These are phyloP conservation scores for Poa pratensis DNA, from an alignment of 176 grass and related monocot genomes.

Conservation along the genomic window DNA sequence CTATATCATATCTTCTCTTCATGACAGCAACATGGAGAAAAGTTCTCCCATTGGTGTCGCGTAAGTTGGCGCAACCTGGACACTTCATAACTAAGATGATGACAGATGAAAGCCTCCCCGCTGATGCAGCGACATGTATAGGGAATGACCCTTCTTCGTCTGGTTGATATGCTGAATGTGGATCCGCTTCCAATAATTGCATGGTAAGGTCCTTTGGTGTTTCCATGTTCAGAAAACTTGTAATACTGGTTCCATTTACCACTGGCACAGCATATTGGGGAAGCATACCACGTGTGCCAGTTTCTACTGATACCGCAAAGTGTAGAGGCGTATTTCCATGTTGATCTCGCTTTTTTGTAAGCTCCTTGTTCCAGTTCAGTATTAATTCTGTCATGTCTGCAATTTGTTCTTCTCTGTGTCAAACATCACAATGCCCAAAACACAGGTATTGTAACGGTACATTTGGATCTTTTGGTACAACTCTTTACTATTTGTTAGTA, in stretches of 20 bases:
- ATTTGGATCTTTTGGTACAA: not conserved
- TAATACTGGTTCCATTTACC: not conserved
- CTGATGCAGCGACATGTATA: slow-evolving; percentile 45
- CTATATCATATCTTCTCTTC: slow-evolving; percentile 11
- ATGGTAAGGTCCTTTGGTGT: slow-evolving; percentile 3
- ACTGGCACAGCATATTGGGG: slow-evolving; percentile 34
- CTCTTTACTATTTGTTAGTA: not conserved
- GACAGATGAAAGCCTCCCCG: slow-evolving; percentile 19
- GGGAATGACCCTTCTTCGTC: slow-evolving; percentile 37
- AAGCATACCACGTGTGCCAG: not conserved
- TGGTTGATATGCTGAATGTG: slow-evolving; percentile 18
- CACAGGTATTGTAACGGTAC: not conserved
- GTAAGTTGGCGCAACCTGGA: slow-evolving; percentile 31
- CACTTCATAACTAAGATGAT: not conserved
- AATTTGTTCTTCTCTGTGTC: not conserved
- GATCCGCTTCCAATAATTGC: slow-evolving; percentile 37
- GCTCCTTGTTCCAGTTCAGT: slow-evolving; percentile 42
- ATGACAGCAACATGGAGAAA: slow-evolving; percentile 47
- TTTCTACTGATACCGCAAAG: slow-evolving; percentile 27
- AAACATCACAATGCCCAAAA: not conserved
- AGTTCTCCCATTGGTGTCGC: slow-evolving; percentile 35
- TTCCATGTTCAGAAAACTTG: not conserved
- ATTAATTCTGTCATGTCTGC: slow-evolving; percentile 45
- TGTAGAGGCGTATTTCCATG: slow-evolving; percentile 48
- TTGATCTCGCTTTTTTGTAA: slow-evolving; percentile 37